A percentile compares a stretch with the other conserved stretches of the same genome.
Conservation (phyloP, 2,329 filamentous ascomycete species). For the Trichophyton schoenleinii region DNA sequence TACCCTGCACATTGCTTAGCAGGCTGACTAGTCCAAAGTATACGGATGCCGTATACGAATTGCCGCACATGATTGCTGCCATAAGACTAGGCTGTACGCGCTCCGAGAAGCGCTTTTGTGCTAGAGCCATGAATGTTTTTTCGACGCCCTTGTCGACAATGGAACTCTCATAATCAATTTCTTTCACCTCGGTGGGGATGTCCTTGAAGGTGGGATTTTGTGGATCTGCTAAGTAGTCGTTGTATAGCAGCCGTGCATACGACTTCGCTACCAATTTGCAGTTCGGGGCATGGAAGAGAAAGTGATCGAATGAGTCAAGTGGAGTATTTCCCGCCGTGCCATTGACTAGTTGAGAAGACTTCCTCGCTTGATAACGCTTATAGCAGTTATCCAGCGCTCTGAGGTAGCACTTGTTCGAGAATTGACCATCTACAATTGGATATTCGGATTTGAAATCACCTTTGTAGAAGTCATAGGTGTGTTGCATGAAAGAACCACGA, state of each 20-base stretch:
- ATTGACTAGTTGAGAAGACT: slow-evolving; percentile 36
- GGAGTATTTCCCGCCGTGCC: slow-evolving; percentile 43
- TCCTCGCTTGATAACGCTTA: slow-evolving; percentile 64
- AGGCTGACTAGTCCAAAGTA: slow-evolving; percentile 47
- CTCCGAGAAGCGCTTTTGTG: slow-evolving; percentile 47
- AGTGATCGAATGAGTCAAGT: slow-evolving; percentile 71
- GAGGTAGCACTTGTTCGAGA: slow-evolving; percentile 63
- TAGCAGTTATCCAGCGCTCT: slow-evolving; percentile 65
- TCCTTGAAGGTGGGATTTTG: slow-evolving; percentile 56
- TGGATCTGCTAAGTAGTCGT: slow-evolving; percentile 65
- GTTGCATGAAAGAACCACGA: slow-evolving; percentile 64
- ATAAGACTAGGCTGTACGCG: slow-evolving; percentile 61
- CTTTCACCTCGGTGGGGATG: slow-evolving; percentile 46
- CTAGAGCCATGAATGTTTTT: neutral
- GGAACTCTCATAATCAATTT: neutral
- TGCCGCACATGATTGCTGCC: slow-evolving; percentile 61
- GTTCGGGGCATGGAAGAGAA: slow-evolving; percentile 71
- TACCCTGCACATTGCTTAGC: slow-evolving; percentile 50
- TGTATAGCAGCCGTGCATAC: slow-evolving; percentile 71
- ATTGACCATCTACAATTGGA: slow-evolving; percentile 67
- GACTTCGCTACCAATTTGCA: slow-evolving; percentile 83
- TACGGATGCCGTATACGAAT: slow-evolving; percentile 52
- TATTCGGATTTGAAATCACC: slow-evolving; percentile 70
- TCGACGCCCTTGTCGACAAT: neutral
- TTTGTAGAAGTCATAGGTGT: slow-evolving; percentile 79